These are phyloP conservation scores for Gloeostereum incarnatum DNA, from an alignment of 768 basidiomycete genomes.

Conservation along the genomic window DNA sequence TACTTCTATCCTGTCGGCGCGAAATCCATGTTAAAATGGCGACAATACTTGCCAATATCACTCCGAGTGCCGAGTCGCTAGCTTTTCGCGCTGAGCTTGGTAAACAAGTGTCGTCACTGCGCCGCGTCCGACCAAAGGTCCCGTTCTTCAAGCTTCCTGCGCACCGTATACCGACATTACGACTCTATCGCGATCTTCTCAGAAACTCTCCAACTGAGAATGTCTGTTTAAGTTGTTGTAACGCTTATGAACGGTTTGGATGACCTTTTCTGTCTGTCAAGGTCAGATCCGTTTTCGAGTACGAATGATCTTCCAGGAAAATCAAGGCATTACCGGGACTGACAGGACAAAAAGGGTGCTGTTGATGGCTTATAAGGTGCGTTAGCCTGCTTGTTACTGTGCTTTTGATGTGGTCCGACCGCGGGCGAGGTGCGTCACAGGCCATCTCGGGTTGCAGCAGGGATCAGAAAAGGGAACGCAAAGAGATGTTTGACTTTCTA, in stretches of 20 bases:
- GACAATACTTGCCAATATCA: too few relatives aligned
- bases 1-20: too few relatives aligned
- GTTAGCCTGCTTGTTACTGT: too few relatives aligned
- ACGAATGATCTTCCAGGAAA: constrained; percentile 39
- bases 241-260: constrained; percentile 3
- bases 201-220: constrained; percentile 42
- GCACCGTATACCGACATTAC: constrained; percentile 67
- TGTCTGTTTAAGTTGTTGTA: constrained; percentile 24
- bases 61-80: constrained; percentile 29
- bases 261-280: constrained; percentile 2
- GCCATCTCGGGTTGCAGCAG: too few relatives aligned
- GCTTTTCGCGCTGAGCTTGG: constrained; percentile 46
- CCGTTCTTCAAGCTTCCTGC: constrained; percentile 64
- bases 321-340: constrained; percentile 46
- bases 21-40: too few relatives aligned
- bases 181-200: constrained; percentile 64
- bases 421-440: too few relatives aligned
- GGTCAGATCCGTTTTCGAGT: constrained; percentile 52
- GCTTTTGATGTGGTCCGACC: too few relatives aligned
- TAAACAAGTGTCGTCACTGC: constrained; percentile 41
- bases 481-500: too few relatives aligned
- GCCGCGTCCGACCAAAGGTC: constrained; percentile 47
- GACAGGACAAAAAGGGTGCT: constrained; percentile 36
- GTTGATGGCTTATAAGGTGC: constrained; percentile 46
- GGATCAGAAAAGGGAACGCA: too few relatives aligned